These are phyloP conservation scores for Chiua virens DNA, from an alignment of 768 basidiomycete genomes.

Conservation along the genomic window DNA sequence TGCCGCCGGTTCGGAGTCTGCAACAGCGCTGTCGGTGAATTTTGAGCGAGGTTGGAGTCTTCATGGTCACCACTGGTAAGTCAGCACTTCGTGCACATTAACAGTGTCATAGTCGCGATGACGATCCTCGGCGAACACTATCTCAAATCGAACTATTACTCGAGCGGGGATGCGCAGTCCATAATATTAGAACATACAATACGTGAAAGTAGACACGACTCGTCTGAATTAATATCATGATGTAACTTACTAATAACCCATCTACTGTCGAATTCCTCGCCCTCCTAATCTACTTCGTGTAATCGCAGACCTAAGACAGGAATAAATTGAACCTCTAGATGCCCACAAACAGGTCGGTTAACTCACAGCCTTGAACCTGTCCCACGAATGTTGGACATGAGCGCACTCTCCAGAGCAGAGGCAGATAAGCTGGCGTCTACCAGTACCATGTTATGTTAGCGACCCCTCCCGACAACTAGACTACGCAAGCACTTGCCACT, in stretches of 20 bases:
- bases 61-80: no score
- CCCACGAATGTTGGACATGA: slow-evolving; percentile 71
- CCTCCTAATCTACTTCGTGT: slow-evolving; percentile 32
- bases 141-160: no score
- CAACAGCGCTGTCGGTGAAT: no score
- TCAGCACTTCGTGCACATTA: no score
- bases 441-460: neutral
- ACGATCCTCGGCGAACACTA: no score
- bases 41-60: no score
- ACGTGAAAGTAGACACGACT: neutral
- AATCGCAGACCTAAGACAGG: slow-evolving; percentile 33
- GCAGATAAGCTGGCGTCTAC: slow-evolving; percentile 73
- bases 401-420: slow-evolving; percentile 77
- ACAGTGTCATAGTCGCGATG: no score
- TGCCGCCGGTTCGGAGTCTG: no score
- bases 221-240: neutral
- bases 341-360: neutral
- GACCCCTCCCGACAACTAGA: neutral
- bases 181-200: slow-evolving; percentile 8
- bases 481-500: slow-evolving; percentile 57
- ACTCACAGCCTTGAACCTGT: slow-evolving; percentile 72
- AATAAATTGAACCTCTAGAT: neutral
- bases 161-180: neutral
- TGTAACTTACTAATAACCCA: neutral
- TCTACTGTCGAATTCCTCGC: slow-evolving; percentile 30